Evolutionary conservation across 441 rosid genomes (phyloP), one percentile per base, ranked within the genome.

Genomic region (Gossypium schwendimanii): DNA sequence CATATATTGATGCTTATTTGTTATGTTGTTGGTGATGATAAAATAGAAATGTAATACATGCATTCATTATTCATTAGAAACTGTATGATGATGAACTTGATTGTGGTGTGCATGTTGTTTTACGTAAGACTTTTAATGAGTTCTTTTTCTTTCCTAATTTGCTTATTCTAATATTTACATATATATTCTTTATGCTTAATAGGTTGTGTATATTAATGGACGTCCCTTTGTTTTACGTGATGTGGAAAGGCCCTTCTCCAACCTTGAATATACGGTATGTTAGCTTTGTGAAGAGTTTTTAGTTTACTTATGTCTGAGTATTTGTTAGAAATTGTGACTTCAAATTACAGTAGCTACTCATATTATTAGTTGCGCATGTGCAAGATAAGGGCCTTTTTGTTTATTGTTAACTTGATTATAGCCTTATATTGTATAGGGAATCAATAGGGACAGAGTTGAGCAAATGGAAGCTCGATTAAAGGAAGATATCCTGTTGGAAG

Each of bases 191-290:
- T 52, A 12, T 31, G 47, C 71, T 72, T 83, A 75, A 81, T 90
- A 95, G 99, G 91, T 95, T 70, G 91, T 95, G 36, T 95, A 95
- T 82, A 87, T 93, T 45, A 95, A 95, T 36, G 98, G 99, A 21
- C 91, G 98, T 2, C 99, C 99, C 45, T 95, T 95, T 88, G 98
- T 93, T 77, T 84, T 95, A 84, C 97, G 99, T 62, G 99, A 95
- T 77, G 98, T 87, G 14, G 97, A 89, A 85, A 90, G 93, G 80
- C 99, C 99, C 36, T 89, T 91, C 84, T 89, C 99, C 80, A 95
- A 93, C 83, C 99, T 95, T 20, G 99, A 93, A 71, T 95, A 90
- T 79, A 95, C 97, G 86, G 98, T 95, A 86, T 76, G 85, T 58
- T 24, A 70, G 55, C 71, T 12, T 36, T 49, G 63, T 20, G 66